Evolutionary conservation across 345 rosid species (phyloP).

Genomic region (Moricandia arvensis): DNA sequence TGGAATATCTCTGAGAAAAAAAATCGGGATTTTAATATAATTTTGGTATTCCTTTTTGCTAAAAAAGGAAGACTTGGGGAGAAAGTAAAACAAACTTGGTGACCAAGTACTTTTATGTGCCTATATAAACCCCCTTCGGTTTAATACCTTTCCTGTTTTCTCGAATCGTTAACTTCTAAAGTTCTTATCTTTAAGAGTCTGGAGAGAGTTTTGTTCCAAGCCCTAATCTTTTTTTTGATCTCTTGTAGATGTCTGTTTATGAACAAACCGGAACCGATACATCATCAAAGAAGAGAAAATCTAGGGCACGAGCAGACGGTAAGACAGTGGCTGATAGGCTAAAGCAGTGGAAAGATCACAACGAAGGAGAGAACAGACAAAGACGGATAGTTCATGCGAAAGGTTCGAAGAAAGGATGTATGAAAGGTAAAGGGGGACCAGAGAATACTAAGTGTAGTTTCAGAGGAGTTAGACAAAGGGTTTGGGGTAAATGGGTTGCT

Average conservation of each 20-base stretch:
- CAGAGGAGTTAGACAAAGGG: conserved; percentile 87
- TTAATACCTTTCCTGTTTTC: neutral
- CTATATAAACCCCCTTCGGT: neutral
- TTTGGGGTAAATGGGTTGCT: conserved; percentile 98
- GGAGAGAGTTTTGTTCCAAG: neutral
- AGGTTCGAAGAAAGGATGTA: conserved; percentile 85
- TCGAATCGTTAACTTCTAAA: neutral
- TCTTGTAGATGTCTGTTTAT: conserved; percentile 28
- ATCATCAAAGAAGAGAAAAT: conserved; percentile 51
- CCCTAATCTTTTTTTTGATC: neutral
- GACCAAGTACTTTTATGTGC: neutral
- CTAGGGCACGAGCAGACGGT: conserved; percentile 44
- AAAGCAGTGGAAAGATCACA: conserved; percentile 60
- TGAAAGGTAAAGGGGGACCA: conserved; percentile 96
- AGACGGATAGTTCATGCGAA: conserved; percentile 55
- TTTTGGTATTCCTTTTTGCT: neutral
- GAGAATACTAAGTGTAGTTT: conserved; percentile 56
- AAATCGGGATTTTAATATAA: neutral
- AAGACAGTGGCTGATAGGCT: conserved; percentile 52
- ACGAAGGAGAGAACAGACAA: conserved; percentile 33
- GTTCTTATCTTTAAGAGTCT: neutral
- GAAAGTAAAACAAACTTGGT: conserved; percentile 19
- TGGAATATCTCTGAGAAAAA: neutral
- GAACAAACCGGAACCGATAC: conserved; percentile 15
- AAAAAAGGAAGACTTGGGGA: conserved; percentile 13